Evolutionary conservation across 768 basidiomycete genomes (phyloP).

Genomic region (Boletus reticulatus): DNA sequence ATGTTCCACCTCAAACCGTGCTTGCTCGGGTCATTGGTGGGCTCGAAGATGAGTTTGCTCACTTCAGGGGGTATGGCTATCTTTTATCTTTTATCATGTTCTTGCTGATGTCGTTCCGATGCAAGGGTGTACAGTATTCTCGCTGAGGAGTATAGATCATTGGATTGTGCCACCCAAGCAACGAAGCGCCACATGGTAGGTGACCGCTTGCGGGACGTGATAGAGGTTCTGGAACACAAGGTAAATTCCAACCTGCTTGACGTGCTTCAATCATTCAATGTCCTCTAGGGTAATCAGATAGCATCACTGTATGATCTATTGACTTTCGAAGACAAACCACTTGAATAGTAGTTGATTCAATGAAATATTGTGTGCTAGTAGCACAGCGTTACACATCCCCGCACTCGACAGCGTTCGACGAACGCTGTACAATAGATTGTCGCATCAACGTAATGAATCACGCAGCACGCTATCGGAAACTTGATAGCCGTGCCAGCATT

Average conservation of each 20-base stretch:
- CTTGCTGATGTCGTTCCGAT: conserved; percentile 6
- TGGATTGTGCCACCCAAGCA: conserved; percentile 82
- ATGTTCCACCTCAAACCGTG: conserved; percentile 82
- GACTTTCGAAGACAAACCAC: conserved; percentile 67
- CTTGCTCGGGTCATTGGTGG: conserved; percentile 79
- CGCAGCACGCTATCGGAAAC: too few relatives aligned
- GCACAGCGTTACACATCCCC: too few relatives aligned
- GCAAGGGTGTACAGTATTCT: conserved; percentile 87
- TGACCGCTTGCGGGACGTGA: conserved; percentile 85
- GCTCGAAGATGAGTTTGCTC: conserved; percentile 92
- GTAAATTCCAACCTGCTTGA: conserved; percentile 36
- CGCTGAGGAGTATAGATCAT: conserved; percentile 88
- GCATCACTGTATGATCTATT: conserved; percentile 86
- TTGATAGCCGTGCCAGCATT: too few relatives aligned
- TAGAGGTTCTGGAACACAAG: conserved; percentile 91
- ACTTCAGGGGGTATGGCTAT: conserved; percentile 81
- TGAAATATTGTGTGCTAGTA: background rate
- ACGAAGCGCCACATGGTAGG: conserved; percentile 84
- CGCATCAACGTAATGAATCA: too few relatives aligned
- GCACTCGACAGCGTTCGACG: too few relatives aligned
- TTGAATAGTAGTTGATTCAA: conserved; percentile 5
- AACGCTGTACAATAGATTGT: too few relatives aligned
- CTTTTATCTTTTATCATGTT: background rate
- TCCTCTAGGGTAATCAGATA: conserved; percentile 83
- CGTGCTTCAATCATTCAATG: background rate